phyloP scores from a whole-genome alignment of 1,284 basidiomycete species.

The Veloporphyrellus conicus region DNA sequence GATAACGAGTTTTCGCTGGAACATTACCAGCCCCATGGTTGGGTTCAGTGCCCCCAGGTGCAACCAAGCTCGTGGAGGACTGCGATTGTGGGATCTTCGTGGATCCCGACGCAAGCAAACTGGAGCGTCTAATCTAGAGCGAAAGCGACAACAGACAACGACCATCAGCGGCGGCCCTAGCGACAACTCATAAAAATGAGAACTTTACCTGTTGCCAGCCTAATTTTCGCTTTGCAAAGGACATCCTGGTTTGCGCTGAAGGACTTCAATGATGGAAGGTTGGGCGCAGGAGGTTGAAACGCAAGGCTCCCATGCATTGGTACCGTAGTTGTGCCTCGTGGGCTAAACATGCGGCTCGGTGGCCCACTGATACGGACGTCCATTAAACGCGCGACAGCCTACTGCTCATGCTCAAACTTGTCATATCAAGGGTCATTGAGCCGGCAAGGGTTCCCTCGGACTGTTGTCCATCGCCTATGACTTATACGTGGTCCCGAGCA shows the following conservation, averaged over 20 bases:
- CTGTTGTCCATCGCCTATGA: conserved; percentile 1
- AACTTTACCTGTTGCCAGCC: neutral
- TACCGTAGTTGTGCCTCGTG: conserved; percentile 25
- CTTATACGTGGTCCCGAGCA: neutral
- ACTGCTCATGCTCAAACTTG: neutral
- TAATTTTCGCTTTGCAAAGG: neutral
- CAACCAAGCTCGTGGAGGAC: neutral
- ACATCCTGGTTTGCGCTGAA: conserved; percentile 2
- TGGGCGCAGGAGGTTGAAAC: conserved; percentile 3
- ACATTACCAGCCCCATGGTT: conserved; percentile 14
- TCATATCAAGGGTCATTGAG: conserved; percentile 12
- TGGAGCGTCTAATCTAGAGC: conserved; percentile 3
- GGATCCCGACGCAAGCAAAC: neutral
- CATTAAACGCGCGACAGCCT: conserved; percentile 1
- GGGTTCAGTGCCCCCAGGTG: neutral
- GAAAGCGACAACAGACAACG: neutral
- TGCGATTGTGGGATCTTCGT: neutral
- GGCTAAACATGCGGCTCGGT: conserved; percentile 21
- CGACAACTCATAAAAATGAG: neutral
- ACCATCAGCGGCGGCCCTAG: conserved; percentile 3
- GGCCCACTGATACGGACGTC: conserved; percentile 13
- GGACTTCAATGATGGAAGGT: conserved; percentile 2
- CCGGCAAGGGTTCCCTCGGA: conserved; percentile 7
- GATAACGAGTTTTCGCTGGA: neutral
- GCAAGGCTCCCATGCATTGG: conserved; percentile 5